These are phyloP conservation scores for Aegilops speltoides DNA, from an alignment of 176 grass and related monocot genomes.

Conservation along the genomic window DNA sequence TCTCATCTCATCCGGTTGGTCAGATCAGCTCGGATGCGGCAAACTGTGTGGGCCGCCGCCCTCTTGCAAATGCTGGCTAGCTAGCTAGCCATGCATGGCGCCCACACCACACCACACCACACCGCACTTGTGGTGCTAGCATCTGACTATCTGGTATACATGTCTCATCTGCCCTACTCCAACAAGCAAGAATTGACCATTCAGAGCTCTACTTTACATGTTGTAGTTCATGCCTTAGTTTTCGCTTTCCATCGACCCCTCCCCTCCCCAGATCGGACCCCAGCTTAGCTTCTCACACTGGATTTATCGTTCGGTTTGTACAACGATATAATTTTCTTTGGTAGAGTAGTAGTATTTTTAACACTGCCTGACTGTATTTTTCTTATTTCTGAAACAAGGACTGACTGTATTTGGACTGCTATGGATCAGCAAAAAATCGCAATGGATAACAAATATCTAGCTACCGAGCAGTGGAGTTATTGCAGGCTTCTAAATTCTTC, in stretches of 20 bases:
- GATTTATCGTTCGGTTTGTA: neutral
- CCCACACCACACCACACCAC: neutral
- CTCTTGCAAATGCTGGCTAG: neutral
- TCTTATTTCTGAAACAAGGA: neutral
- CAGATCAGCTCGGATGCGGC: constrained; percentile 25
- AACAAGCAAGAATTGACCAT: constrained; percentile 29
- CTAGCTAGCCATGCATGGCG: neutral
- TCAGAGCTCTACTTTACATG: constrained; percentile 55
- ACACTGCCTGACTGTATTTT: neutral
- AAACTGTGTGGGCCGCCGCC: constrained; percentile 25
- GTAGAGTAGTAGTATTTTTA: too few relatives aligned
- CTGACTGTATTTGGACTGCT: neutral
- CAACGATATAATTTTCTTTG: neutral
- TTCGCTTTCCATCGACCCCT: neutral
- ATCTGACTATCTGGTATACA: neutral
- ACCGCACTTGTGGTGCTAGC: neutral
- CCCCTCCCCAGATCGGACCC: neutral
- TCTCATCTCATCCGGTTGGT: neutral
- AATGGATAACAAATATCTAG: too few relatives aligned
- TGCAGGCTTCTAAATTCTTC: neutral
- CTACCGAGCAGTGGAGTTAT: neutral
- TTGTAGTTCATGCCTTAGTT: neutral
- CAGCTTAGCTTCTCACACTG: neutral
- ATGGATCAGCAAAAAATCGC: neutral
- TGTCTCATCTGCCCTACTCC: neutral